These are phyloP conservation scores for Tilletia indica DNA, from an alignment of 1,284 basidiomycete species.

Conservation along the genomic window DNA sequence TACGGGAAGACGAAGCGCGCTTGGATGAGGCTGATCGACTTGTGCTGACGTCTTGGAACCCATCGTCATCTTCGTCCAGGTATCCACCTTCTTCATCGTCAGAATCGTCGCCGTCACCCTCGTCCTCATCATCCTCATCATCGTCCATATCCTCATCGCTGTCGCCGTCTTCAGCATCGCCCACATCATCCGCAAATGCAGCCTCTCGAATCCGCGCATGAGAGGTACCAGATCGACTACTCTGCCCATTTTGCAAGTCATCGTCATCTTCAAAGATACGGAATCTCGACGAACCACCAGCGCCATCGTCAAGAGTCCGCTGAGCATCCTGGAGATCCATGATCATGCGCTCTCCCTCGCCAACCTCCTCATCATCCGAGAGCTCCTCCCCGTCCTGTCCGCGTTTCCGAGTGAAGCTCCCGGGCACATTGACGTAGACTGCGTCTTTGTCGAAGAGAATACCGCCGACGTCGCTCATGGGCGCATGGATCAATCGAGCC, in stretches of 20 bases:
- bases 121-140: constrained; percentile 42
- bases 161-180: constrained; percentile 54
- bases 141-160: constrained; percentile 40
- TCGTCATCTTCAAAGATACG: constrained; percentile 75
- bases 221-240: constrained; percentile 30
- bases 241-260: constrained; percentile 46
- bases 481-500: constrained; percentile 91
- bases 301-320: constrained; percentile 77
- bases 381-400: constrained; percentile 61
- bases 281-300: constrained; percentile 73
- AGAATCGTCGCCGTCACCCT: constrained; percentile 39
- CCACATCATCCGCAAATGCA: constrained; percentile 39
- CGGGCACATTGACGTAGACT: constrained; percentile 95
- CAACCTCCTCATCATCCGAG: constrained; percentile 56
- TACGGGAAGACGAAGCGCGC: constrained; percentile 25
- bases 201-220: constrained; percentile 50
- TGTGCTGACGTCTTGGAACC: constrained; percentile 23
- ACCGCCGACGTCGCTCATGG: constrained; percentile 97
- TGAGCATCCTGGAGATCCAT: constrained; percentile 87
- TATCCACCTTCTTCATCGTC: constrained; percentile 34
- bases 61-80: constrained; percentile 18
- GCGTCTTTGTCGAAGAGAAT: constrained; percentile 98
- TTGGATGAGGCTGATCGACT: not conserved
- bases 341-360: constrained; percentile 96
- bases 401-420: constrained; percentile 71